A percentile compares a stretch with the other conserved stretches of the same genome.
Evolutionary conservation across 495 filamentous ascomycete genomes (phyloP).

Genomic region (Podospora pseudopauciseta): DNA sequence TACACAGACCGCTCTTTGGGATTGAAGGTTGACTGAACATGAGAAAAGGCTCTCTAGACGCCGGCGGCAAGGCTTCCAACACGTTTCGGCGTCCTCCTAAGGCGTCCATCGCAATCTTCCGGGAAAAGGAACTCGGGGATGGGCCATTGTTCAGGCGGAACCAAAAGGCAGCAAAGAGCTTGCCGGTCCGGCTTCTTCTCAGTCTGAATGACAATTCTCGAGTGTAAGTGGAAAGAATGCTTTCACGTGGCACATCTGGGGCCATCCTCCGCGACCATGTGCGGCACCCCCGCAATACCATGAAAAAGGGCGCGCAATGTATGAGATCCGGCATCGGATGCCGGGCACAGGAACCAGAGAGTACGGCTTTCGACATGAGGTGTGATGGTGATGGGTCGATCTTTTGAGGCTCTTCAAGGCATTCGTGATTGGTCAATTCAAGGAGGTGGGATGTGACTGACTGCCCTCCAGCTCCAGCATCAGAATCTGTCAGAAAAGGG

Average conservation of each 20-base stretch:
- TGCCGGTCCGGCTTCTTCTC: neutral
- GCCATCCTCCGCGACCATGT: neutral
- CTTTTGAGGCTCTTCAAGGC: neutral
- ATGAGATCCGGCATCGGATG: neutral
- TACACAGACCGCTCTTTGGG: neutral
- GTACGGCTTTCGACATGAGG: neutral
- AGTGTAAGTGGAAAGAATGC: neutral
- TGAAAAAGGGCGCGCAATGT: neutral
- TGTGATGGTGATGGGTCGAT: neutral
- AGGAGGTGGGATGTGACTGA: neutral
- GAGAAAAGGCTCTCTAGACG: neutral
- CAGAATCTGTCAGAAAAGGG: neutral
- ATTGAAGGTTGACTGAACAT: neutral
- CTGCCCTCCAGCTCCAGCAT: neutral
- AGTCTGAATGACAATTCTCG: neutral
- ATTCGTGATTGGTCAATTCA: neutral
- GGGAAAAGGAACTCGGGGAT: neutral
- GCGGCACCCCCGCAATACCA: neutral
- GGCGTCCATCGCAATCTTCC: neutral
- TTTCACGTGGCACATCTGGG: neutral
- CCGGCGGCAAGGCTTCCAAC: neutral
- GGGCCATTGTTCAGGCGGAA: neutral
- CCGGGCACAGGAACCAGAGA: neutral
- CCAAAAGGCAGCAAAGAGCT: neutral
- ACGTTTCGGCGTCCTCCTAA: neutral